Evolutionary conservation across 1,139 yeast species (phyloP).

Genomic region (Candida sp.): DNA sequence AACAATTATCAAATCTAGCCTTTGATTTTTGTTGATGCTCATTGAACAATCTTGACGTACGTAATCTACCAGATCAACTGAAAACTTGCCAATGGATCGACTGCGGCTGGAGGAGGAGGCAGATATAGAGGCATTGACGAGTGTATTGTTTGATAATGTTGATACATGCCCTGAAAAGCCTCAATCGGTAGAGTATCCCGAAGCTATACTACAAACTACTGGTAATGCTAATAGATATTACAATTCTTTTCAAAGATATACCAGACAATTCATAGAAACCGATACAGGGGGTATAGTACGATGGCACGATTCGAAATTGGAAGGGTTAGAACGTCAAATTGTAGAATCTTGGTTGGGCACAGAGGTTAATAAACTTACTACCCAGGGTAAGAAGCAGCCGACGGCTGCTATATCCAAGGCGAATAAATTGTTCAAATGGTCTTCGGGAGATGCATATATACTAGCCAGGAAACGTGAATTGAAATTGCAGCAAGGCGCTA

Average conservation of each 20-base stretch:
- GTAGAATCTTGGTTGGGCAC: slow-evolving; percentile 26
- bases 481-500: slow-evolving; percentile 1
- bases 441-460: slow-evolving; percentile 40
- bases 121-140: slow-evolving; percentile 5
- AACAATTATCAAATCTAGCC: too few species aligned
- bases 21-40: background rate
- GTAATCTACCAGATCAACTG: too few species aligned
- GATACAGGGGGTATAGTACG: slow-evolving; percentile 19
- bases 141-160: slow-evolving; percentile 5
- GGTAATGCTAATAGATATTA: slow-evolving; percentile 29
- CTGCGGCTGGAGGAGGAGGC: background rate
- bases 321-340: slow-evolving; percentile 22
- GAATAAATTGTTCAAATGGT: slow-evolving; percentile 43
- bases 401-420: slow-evolving; percentile 13
- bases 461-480: slow-evolving; percentile 29
- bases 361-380: slow-evolving; percentile 6
- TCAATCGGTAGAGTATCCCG: slow-evolving; percentile 24
- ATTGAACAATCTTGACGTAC: background rate
- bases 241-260: slow-evolving; percentile 31
- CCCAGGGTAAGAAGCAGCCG: slow-evolving; percentile 2
- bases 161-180: background rate
- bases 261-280: slow-evolving; percentile 28
- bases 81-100: background rate
- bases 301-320: slow-evolving; percentile 32
- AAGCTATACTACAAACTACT: slow-evolving; percentile 29